Conservation (phyloP, 2,329 filamentous ascomycete species). For the Beauveria brongniartii region DNA sequence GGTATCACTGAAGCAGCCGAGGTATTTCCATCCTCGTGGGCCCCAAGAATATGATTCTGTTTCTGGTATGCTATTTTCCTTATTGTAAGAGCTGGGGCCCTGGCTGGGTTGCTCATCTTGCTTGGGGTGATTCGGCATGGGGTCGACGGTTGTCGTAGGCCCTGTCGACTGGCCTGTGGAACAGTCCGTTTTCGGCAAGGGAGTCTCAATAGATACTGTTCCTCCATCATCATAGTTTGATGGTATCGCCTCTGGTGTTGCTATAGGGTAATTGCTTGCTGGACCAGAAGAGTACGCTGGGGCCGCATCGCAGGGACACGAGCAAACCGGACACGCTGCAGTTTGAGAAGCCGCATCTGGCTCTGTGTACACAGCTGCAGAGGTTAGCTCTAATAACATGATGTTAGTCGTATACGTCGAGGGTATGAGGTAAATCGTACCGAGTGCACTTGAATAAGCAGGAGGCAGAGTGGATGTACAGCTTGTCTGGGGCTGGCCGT, state of each 20-base stretch:
- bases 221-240: neutral
- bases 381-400: neutral
- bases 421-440: neutral
- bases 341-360: neutral
- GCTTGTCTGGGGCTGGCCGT: neutral
- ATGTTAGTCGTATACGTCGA: neutral
- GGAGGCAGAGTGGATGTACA: neutral
- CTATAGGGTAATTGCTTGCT: neutral
- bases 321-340: neutral
- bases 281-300: neutral
- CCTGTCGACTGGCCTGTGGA: neutral
- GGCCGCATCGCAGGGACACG: neutral
- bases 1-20: slow-evolving; percentile 25
- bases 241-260: neutral
- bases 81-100: neutral
- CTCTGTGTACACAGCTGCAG: neutral
- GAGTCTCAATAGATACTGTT: neutral
- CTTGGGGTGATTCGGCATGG: neutral
- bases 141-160: neutral
- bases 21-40: slow-evolving; percentile 18
- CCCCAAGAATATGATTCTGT: neutral
- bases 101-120: neutral
- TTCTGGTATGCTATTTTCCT: neutral
- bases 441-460: neutral
- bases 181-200: neutral